phyloP scores from a whole-genome alignment of 139 green algal species.

The Picochlorum sp. region DNA sequence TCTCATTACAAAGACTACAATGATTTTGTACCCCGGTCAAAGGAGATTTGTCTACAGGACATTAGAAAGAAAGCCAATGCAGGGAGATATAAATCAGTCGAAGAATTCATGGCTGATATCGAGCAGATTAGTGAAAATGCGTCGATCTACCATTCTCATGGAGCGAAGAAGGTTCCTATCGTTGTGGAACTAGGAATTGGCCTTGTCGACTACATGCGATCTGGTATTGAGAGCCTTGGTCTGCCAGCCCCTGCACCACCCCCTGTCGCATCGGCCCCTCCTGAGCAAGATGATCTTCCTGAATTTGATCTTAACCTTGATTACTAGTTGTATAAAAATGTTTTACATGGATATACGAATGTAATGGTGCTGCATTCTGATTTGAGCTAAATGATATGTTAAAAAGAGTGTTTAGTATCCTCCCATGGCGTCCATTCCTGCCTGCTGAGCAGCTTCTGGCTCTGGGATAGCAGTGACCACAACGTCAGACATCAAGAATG shows the following conservation, averaged over 20 bases:
- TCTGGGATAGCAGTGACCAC: constrained; percentile 84
- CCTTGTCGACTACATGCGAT: not conserved
- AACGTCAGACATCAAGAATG: constrained; percentile 93
- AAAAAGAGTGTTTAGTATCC: constrained; percentile 34
- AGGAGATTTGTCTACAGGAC: constrained; percentile 40
- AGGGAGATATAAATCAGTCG: constrained; percentile 20
- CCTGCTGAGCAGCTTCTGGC: constrained; percentile 36
- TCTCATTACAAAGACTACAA: constrained; percentile 34
- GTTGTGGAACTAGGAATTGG: not conserved
- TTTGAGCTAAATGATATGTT: not conserved
- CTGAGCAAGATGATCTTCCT: not conserved
- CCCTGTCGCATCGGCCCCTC: not conserved
- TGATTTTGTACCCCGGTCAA: constrained; percentile 26
- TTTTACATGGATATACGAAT: not conserved
- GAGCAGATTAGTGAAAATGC: constrained; percentile 34
- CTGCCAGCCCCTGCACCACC: not conserved
- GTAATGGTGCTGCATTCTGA: not conserved
- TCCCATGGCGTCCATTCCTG: constrained; percentile 45
- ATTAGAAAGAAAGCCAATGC: constrained; percentile 32
- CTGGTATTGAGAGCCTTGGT: not conserved
- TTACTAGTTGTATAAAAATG: not conserved
- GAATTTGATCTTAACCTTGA: not conserved
- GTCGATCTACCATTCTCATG: constrained; percentile 35
- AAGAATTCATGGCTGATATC: constrained; percentile 34
- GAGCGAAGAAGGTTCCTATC: not conserved